phyloP scores from a whole-genome alignment of 495 filamentous ascomycete species.

The Patellaria atrata region DNA sequence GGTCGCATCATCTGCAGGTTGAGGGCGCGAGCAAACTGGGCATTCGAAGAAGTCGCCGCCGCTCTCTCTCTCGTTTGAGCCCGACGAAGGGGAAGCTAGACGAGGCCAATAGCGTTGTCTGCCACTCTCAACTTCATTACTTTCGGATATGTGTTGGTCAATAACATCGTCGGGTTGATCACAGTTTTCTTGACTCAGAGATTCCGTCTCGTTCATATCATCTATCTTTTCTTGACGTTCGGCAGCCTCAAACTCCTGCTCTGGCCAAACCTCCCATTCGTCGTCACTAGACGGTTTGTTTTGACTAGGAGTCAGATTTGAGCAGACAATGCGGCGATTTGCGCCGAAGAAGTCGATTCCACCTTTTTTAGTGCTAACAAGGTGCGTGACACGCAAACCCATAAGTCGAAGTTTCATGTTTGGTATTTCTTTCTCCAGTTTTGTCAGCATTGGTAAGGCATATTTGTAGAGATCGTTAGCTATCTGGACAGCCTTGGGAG shows the following conservation, averaged over 20 bases:
- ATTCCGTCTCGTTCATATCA: slow-evolving; percentile 49
- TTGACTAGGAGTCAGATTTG: background rate
- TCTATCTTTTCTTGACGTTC: slow-evolving; percentile 49
- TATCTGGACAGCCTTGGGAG: slow-evolving; percentile 51
- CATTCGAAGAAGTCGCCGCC: slow-evolving; percentile 64
- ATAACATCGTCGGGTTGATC: slow-evolving; percentile 1
- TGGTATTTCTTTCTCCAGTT: slow-evolving; percentile 75
- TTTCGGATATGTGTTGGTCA: background rate
- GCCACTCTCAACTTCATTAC: slow-evolving; percentile 8
- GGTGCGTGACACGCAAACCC: slow-evolving; percentile 73
- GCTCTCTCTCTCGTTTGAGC: slow-evolving; percentile 18
- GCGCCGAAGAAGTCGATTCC: slow-evolving; percentile 70
- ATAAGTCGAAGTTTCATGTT: slow-evolving; percentile 72
- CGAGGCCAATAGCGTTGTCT: slow-evolving; percentile 6
- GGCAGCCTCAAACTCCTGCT: slow-evolving; percentile 52
- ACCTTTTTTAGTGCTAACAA: slow-evolving; percentile 68
- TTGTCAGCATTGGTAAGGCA: slow-evolving; percentile 67
- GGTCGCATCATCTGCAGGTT: slow-evolving; percentile 53
- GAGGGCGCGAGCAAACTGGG: slow-evolving; percentile 66
- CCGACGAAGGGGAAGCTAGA: slow-evolving; percentile 8
- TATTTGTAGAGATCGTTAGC: slow-evolving; percentile 77
- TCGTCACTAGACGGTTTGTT: slow-evolving; percentile 18
- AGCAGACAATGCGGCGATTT: slow-evolving; percentile 17
- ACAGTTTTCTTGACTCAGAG: slow-evolving; percentile 44
- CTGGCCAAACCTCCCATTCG: slow-evolving; percentile 55